Evolutionary conservation across 768 basidiomycete species (phyloP), one percentile per base, ranked within the genome.

Genomic region (Stropharia rugosoannulata): DNA sequence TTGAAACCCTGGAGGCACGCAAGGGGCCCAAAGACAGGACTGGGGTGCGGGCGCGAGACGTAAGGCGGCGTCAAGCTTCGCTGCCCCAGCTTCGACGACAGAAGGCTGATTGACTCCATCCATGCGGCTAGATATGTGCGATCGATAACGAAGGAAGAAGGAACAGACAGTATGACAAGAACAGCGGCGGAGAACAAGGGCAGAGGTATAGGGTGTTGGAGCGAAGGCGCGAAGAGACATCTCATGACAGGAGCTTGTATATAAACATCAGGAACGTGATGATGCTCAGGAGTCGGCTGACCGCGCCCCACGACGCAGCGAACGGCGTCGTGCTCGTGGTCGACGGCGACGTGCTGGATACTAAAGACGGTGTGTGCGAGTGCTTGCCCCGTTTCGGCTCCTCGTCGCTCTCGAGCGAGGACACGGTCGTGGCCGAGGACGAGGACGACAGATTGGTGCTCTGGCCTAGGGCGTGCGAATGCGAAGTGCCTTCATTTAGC

Each of bases 221-320:
- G 22, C 22, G 22, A 19, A 45, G 25, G 22, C 9, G 16, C 45
- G 19, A 25, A 27, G n/a, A 22, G 12, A 32, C 38, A 13, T 19
- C 54, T 67, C 58, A 68, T 46, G 66, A 68, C 49, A 66, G 61
- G 49, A 68, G 59, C 54, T 64, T 66, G 40, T 68, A 68, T 5
- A 66, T 29, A 56, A 68, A 63, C 63, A 68, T 60, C 54, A 68
- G 50, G 51, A 68, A 66, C 2, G 61, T 64, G 44, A 61, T 50
- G 55, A 66, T 61, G 54, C 66, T 66, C 59, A 66, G 57, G 16
- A 68, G 53, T 9, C 66, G 56, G 49, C 63, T 66, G 55, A 64
- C 49, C 18, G 63, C 62, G 16, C 64, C 62, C 66, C 64, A 64
- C 13, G 63, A 63, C 19, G 63, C 46, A 35, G 66, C 56, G 22